These are phyloP conservation scores for Neurospora sp. DNA, from an alignment of 495 filamentous ascomycete species.

Conservation along the genomic window DNA sequence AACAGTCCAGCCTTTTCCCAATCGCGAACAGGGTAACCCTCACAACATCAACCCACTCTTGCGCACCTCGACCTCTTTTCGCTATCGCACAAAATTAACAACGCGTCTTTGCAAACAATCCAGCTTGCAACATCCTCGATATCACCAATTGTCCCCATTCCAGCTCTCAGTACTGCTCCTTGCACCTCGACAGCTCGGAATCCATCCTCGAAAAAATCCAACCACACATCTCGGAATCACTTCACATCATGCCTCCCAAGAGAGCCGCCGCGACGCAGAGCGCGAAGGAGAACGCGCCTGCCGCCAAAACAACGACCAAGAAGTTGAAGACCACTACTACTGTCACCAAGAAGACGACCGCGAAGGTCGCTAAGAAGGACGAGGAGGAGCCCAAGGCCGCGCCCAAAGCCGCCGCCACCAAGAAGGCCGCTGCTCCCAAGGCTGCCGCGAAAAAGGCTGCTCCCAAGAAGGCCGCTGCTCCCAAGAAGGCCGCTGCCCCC, in stretches of 20 bases:
- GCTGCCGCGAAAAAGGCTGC: slow-evolving; percentile 9
- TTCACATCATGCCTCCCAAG: slow-evolving; percentile 22
- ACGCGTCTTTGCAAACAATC: neutral
- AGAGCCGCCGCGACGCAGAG: slow-evolving; percentile 11
- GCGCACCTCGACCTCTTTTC: neutral
- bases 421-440: slow-evolving; percentile 22
- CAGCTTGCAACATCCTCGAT: neutral
- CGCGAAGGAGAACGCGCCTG: slow-evolving; percentile 5
- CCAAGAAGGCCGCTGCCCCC: slow-evolving; percentile 27
- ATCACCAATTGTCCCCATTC: neutral
- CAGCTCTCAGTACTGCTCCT: neutral
- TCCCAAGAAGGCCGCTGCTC: slow-evolving; percentile 16
- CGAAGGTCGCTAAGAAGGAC: slow-evolving; percentile 11
- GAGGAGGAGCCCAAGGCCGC: slow-evolving; percentile 20
- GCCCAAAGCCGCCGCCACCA: slow-evolving; percentile 8
- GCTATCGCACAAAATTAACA: neutral
- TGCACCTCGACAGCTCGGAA: neutral
- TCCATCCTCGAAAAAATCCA: neutral
- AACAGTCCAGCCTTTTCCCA: neutral
- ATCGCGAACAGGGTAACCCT: neutral
- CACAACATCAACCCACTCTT: neutral
- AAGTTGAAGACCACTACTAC: slow-evolving; percentile 19
- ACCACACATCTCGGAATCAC: slow-evolving; percentile 5
- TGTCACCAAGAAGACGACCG: slow-evolving; percentile 3
- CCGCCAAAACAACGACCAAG: slow-evolving; percentile 21